Conservation (phyloP, 495 filamentous ascomycete species). For the Hypoxylon crocopeplum region DNA sequence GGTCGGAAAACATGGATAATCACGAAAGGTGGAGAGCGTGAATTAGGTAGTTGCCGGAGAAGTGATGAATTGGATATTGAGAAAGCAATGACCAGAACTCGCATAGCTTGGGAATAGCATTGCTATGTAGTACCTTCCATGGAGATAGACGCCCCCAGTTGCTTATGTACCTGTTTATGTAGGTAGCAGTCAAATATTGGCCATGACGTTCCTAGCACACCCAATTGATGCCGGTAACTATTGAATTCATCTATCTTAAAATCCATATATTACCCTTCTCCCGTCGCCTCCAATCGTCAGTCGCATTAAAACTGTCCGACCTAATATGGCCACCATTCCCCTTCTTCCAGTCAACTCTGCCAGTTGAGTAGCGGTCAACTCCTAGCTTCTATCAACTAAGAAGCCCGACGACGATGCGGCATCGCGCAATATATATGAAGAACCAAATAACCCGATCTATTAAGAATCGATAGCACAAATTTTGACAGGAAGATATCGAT, state of each 20-base stretch:
- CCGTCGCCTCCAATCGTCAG: constrained; percentile 4
- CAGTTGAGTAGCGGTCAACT: constrained; percentile 11
- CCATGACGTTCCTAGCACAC: not conserved
- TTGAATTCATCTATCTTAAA: constrained; percentile 5
- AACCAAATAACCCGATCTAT: constrained; percentile 32
- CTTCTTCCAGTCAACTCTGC: constrained; percentile 2
- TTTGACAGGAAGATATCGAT: constrained; percentile 25
- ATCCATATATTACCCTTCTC: constrained; percentile 7
- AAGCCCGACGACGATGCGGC: constrained; percentile 1
- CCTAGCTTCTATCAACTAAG: constrained; percentile 15
- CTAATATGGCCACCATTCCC: constrained; percentile 14
- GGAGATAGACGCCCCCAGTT: not conserved
- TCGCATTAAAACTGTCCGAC: constrained; percentile 20
- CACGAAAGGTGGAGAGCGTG: too few relatives aligned
- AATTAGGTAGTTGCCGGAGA: too few relatives aligned
- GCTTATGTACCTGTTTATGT: too few relatives aligned
- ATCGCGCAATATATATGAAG: constrained; percentile 14
- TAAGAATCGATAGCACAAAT: constrained; percentile 23
- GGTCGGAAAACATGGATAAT: too few relatives aligned
- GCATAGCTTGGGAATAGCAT: too few relatives aligned
- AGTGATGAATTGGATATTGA: too few relatives aligned
- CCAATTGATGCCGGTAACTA: not conserved
- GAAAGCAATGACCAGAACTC: too few relatives aligned
- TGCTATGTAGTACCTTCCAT: too few relatives aligned
- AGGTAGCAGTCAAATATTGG: not conserved